phyloP scores from a whole-genome alignment of 768 basidiomycete species.

The Podaxis sp. region DNA sequence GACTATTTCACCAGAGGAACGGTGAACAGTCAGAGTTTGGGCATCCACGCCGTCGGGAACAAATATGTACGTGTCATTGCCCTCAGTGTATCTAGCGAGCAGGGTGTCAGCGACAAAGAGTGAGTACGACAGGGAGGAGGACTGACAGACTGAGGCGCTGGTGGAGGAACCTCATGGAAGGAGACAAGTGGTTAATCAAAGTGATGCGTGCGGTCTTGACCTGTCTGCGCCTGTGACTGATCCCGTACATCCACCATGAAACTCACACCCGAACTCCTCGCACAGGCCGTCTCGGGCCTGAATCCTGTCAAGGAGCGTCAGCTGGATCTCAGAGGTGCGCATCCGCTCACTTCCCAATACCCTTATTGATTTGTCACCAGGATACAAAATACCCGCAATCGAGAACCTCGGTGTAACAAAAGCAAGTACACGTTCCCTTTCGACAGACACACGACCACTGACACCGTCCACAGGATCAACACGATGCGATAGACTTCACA shows the following conservation, averaged over 20 bases:
- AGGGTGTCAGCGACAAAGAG: constrained; percentile 19
- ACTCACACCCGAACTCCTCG: constrained; percentile 91
- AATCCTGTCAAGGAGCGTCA: constrained; percentile 89
- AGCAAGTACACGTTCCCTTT: constrained; percentile 42
- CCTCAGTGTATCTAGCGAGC: constrained; percentile 58
- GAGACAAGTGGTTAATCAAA: constrained; percentile 17
- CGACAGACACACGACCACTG: constrained; percentile 17
- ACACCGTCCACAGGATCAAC: constrained; percentile 65
- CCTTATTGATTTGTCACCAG: constrained; percentile 42
- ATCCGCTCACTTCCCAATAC: constrained; percentile 16
- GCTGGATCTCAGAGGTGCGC: constrained; percentile 84
- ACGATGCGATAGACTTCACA: constrained; percentile 92
- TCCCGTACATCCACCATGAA: constrained; percentile 57
- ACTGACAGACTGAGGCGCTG: constrained; percentile 72
- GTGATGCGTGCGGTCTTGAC: constrained; percentile 38
- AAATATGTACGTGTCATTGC: constrained; percentile 76
- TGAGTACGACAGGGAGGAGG: background rate
- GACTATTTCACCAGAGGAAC: constrained; percentile 72
- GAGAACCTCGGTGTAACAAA: constrained; percentile 95
- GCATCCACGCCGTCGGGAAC: constrained; percentile 63
- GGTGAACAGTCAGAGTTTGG: constrained; percentile 69
- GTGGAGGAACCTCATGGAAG: constrained; percentile 66
- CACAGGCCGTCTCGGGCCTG: constrained; percentile 73
- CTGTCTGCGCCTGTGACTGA: constrained; percentile 15
- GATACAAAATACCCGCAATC: constrained; percentile 92